These are phyloP conservation scores for Aspergillus sclerotiicarbonarius DNA, from an alignment of 495 filamentous ascomycete genomes.

Conservation along the genomic window DNA sequence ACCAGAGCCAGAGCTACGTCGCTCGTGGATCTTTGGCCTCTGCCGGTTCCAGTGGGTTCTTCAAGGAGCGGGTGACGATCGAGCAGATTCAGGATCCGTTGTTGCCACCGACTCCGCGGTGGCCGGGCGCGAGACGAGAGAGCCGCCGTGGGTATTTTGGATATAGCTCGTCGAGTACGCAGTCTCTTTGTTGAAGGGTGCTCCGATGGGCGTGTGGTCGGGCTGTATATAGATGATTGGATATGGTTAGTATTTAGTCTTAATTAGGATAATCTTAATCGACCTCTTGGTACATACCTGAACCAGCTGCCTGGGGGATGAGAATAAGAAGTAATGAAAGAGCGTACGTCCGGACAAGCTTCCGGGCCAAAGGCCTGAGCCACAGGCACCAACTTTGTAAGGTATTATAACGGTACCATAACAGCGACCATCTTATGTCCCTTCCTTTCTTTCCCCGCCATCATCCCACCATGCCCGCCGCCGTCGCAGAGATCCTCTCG, in stretches of 20 bases:
- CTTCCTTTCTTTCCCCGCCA: too few species aligned
- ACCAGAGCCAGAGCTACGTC: slow-evolving; percentile 20
- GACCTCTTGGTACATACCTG: too few species aligned
- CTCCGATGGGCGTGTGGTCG: neutral
- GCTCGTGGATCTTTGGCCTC: slow-evolving; percentile 11
- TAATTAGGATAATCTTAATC: neutral
- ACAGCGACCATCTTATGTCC: too few species aligned
- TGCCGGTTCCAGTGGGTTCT: neutral
- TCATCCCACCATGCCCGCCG: neutral
- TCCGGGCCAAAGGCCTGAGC: too few species aligned
- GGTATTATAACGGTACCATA: too few species aligned
- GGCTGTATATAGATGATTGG: neutral
- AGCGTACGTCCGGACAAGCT: too few species aligned
- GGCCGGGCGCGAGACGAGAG: neutral
- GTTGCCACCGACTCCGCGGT: slow-evolving; percentile 5
- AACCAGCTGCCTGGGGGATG: too few species aligned
- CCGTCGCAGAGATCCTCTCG: neutral
- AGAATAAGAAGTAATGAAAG: too few species aligned
- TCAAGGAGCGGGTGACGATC: slow-evolving; percentile 9
- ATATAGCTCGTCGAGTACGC: slow-evolving; percentile 3
- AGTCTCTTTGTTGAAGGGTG: neutral
- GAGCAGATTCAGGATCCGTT: slow-evolving; percentile 1
- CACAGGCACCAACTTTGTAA: too few species aligned
- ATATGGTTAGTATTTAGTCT: neutral
- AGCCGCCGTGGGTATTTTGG: neutral